Percentiles rank a stretch among this genome's conserved stretches.
Conservation (phyloP, 2,329 filamentous ascomycete species). For the Paraphoma sp. region DNA sequence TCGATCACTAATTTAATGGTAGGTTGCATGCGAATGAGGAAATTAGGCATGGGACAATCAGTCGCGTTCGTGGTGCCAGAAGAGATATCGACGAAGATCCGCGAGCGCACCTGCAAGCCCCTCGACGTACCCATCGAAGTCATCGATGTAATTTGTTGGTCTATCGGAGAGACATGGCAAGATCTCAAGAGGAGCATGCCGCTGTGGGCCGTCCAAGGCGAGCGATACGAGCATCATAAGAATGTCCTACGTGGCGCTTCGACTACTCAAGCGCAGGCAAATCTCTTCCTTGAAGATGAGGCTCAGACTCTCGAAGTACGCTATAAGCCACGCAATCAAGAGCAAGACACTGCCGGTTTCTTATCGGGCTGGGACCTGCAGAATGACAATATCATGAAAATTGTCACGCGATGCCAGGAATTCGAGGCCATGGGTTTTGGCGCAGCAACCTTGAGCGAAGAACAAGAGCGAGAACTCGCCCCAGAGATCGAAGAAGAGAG, state of each 20-base stretch:
- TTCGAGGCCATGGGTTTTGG: conserved; percentile 39
- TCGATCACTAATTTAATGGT: too few relatives aligned
- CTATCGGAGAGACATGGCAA: conserved; percentile 63
- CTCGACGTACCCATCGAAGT: conserved; percentile 50
- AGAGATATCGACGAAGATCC: conserved; percentile 66
- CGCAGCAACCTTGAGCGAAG: conserved; percentile 61
- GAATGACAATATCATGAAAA: conserved; percentile 24
- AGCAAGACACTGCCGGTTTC: not conserved
- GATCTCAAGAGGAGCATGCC: conserved; percentile 60
- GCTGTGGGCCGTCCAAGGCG: conserved; percentile 68
- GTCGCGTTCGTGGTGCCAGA: conserved; percentile 66
- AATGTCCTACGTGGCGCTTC: conserved; percentile 45
- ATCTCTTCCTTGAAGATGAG: conserved; percentile 66
- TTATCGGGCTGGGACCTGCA: conserved; percentile 17
- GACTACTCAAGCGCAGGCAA: too few relatives aligned
- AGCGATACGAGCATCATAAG: conserved; percentile 55
- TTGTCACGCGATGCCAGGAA: conserved; percentile 25
- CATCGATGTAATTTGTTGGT: conserved; percentile 65
- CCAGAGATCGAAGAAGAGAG: conserved; percentile 69
- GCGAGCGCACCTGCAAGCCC: conserved; percentile 18
- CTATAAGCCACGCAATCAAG: conserved; percentile 53
- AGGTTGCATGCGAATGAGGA: conserved; percentile 61
- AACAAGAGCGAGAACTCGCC: conserved; percentile 72
- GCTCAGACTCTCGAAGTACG: conserved; percentile 58
- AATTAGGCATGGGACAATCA: conserved; percentile 70